Evolutionary conservation across 2,329 filamentous ascomycete species (phyloP).

Genomic region (Ophiostoma piceae): DNA sequence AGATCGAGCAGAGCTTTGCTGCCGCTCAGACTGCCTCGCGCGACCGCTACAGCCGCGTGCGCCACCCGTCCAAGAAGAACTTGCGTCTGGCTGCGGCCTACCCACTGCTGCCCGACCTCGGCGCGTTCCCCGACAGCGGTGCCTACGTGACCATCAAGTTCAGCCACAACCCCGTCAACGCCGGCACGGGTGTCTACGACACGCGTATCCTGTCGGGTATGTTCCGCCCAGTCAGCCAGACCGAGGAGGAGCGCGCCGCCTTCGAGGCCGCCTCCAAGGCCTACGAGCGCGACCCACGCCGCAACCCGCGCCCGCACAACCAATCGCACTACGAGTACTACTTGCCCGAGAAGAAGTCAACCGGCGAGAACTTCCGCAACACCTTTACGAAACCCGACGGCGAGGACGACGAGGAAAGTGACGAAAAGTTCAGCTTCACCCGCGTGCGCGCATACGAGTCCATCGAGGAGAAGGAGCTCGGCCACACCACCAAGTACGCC

Average conservation of each 20-base stretch:
- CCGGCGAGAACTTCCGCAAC: conserved; percentile 52
- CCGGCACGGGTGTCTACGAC: conserved; percentile 49
- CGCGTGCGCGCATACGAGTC: conserved; percentile 62
- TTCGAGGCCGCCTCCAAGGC: conserved; percentile 48
- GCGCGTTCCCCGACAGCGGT: conserved; percentile 64
- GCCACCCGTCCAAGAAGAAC: conserved; percentile 55
- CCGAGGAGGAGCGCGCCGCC: conserved; percentile 49
- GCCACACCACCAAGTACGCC: conserved; percentile 56
- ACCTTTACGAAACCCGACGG: conserved; percentile 56
- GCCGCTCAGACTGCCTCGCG: conserved; percentile 50
- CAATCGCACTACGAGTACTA: conserved; percentile 64
- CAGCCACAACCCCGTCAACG: conserved; percentile 58
- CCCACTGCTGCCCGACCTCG: conserved; percentile 59
- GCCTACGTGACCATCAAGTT: conserved; percentile 68
- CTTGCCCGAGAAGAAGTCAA: conserved; percentile 46
- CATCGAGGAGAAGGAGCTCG: conserved; percentile 51
- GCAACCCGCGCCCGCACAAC: conserved; percentile 52
- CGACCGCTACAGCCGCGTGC: conserved; percentile 51
- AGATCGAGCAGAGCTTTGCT: conserved; percentile 59
- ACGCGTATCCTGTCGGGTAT: conserved; percentile 56
- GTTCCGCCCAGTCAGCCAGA: conserved; percentile 55
- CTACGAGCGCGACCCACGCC: conserved; percentile 52
- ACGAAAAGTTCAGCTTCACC: conserved; percentile 55
- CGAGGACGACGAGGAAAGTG: conserved; percentile 44
- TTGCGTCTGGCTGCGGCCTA: conserved; percentile 55